phyloP scores from a whole-genome alignment of 352 stramenopile genomes.

The Pythium folliculosum region DNA sequence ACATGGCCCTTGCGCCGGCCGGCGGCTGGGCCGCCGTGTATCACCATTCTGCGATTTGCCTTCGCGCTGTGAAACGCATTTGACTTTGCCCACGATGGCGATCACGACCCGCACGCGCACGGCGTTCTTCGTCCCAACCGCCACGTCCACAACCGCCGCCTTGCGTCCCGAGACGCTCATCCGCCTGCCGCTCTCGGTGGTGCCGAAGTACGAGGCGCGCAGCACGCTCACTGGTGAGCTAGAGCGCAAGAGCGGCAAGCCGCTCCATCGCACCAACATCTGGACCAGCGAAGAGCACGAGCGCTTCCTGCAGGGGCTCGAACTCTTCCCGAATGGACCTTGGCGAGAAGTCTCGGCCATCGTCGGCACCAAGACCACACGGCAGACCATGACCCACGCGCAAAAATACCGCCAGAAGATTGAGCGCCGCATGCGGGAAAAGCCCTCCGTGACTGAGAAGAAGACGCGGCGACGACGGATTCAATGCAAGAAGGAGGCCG shows the following conservation, averaged over 20 bases:
- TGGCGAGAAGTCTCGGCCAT: conserved; percentile 67
- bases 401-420: conserved; percentile 88
- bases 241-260: background rate
- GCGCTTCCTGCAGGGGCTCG: conserved; percentile 58
- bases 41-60: background rate
- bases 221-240: background rate
- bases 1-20: background rate
- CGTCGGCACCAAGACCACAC: conserved; percentile 82
- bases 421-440: conserved; percentile 29
- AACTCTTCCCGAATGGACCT: conserved; percentile 60
- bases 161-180: conserved; percentile 5
- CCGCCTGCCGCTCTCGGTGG: conserved; percentile 11
- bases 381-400: conserved; percentile 92
- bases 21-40: no score
- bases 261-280: conserved; percentile 8
- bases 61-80: background rate
- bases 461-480: background rate
- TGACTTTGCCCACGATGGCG: background rate
- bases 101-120: conserved; percentile 5
- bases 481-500: background rate
- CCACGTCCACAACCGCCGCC: background rate
- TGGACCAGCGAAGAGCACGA: conserved; percentile 44
- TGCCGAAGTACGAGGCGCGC: conserved; percentile 2
- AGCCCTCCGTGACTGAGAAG: background rate
- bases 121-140: conserved; percentile 2